These are phyloP conservation scores for Taphrina flavorubra DNA, from an alignment of 1,139 yeast species.

Conservation along the genomic window DNA sequence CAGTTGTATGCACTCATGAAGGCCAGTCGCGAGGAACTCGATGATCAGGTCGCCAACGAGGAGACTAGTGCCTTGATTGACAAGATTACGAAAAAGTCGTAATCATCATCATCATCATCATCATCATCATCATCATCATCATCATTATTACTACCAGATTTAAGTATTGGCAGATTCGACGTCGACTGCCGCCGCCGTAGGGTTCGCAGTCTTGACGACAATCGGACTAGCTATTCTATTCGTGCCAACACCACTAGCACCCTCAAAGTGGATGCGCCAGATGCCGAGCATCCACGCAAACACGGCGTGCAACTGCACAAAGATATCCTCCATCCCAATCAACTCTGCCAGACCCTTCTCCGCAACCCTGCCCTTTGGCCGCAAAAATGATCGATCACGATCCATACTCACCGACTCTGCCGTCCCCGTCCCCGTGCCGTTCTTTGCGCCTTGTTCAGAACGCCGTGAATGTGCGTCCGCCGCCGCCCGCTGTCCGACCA, in stretches of 20 bases:
- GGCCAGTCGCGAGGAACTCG: slow-evolving; percentile 29
- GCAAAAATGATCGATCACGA: slow-evolving; percentile 35
- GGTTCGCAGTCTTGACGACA: not conserved
- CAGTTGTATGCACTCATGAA: slow-evolving; percentile 39
- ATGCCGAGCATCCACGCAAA: slow-evolving; percentile 41
- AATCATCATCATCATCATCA: not conserved
- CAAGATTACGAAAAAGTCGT: slow-evolving; percentile 33
- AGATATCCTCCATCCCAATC: slow-evolving; percentile 39
- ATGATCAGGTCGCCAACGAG: slow-evolving; percentile 23
- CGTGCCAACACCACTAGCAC: not conserved
- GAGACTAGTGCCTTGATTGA: slow-evolving; percentile 36
- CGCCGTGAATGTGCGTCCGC: not conserved
- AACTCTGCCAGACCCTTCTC: slow-evolving; percentile 38
- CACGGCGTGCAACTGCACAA: slow-evolving; percentile 39
- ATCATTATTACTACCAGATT: not conserved
- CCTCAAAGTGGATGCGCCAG: slow-evolving; percentile 42
- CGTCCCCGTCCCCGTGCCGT: not conserved
- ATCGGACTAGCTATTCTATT: too few species aligned
- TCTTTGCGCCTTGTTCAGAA: too few species aligned
- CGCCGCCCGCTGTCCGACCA: not conserved
- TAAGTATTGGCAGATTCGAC: not conserved
- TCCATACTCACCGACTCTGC: slow-evolving; percentile 19
- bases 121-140: not conserved
- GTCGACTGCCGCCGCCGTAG: not conserved
- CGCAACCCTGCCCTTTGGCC: slow-evolving; percentile 41